A percentile compares a stretch with the other conserved stretches of the same genome.
Evolutionary conservation across 2,329 filamentous ascomycete genomes (phyloP).

Genomic region (Fusarium beomiforme): DNA sequence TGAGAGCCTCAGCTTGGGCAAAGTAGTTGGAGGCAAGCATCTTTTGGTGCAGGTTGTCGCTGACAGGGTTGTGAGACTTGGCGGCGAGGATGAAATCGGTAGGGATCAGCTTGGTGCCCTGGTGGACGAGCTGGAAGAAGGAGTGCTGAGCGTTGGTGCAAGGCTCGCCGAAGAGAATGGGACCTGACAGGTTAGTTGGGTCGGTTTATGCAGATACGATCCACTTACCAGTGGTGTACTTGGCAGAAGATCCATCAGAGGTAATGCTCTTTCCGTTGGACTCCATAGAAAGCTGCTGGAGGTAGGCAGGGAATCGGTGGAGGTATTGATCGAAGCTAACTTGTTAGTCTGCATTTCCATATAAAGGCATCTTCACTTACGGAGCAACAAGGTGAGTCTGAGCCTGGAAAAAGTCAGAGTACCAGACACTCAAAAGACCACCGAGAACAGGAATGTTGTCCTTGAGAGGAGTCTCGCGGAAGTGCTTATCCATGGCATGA

Average conservation of each 20-base stretch:
- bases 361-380: slow-evolving; percentile 62
- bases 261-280: slow-evolving; percentile 99
- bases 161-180: slow-evolving; percentile 96
- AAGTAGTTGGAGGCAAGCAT: slow-evolving; percentile 95
- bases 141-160: slow-evolving; percentile 99
- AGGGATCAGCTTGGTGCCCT: slow-evolving; percentile 98
- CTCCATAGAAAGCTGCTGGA: slow-evolving; percentile 99
- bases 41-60: slow-evolving; percentile 93
- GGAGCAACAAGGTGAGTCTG: slow-evolving; percentile 98
- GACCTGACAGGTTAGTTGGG: slow-evolving; percentile 56
- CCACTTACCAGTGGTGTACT: slow-evolving; percentile 84
- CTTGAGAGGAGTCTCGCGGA: slow-evolving; percentile 87
- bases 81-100: slow-evolving; percentile 98
- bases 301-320: slow-evolving; percentile 97
- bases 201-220: neutral
- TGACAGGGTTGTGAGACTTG: slow-evolving; percentile 95
- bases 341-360: slow-evolving; percentile 5
- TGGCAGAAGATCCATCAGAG: slow-evolving; percentile 86
- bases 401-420: slow-evolving; percentile 97
- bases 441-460: slow-evolving; percentile 95
- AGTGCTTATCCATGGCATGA: slow-evolving; percentile 98
- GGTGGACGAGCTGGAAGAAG: slow-evolving; percentile 99
- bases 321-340: slow-evolving; percentile 95
- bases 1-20: slow-evolving; percentile 86
- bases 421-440: slow-evolving; percentile 96